Conservation (phyloP, 1,139 yeast genomes). For the Kluyveromyces marxianus region DNA sequence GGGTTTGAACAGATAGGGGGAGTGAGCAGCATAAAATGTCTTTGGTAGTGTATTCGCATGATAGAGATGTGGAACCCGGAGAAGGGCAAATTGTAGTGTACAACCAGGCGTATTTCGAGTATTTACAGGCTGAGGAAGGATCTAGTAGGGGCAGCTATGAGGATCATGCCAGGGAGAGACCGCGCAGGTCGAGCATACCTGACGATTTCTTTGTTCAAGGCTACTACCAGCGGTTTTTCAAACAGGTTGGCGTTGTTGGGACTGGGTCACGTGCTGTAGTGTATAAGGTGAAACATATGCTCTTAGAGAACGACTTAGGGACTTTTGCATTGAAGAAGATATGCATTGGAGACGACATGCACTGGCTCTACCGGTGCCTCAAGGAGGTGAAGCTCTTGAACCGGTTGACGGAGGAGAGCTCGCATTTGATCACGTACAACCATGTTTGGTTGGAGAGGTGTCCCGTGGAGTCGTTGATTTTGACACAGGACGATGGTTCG, state of each 20-base stretch:
- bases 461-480: conserved; percentile 13
- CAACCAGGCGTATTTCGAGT: conserved; percentile 5
- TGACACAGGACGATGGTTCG: conserved; percentile 22
- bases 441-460: conserved; percentile 90
- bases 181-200: conserved; percentile 17
- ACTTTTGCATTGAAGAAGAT: conserved; percentile 78
- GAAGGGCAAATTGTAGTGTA: conserved; percentile 4
- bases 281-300: conserved; percentile 68
- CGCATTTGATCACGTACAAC: conserved; percentile 72
- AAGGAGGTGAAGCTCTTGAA: conserved; percentile 66
- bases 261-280: conserved; percentile 83
- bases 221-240: conserved; percentile 64
- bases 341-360: conserved; percentile 69
- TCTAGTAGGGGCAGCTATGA: neutral
- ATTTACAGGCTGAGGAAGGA: conserved; percentile 1
- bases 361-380: conserved; percentile 60
- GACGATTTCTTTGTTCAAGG: conserved; percentile 56
- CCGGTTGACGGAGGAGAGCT: conserved; percentile 38
- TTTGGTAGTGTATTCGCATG: conserved; percentile 3
- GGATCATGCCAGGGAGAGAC: neutral
- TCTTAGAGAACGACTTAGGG: conserved; percentile 64
- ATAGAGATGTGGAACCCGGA: neutral
- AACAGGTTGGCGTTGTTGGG: conserved; percentile 47
- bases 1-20: neutral
- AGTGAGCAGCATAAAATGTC: neutral